Conservation (phyloP, 1,139 yeast species). For the Zygotorulaspora mrakii region DNA sequence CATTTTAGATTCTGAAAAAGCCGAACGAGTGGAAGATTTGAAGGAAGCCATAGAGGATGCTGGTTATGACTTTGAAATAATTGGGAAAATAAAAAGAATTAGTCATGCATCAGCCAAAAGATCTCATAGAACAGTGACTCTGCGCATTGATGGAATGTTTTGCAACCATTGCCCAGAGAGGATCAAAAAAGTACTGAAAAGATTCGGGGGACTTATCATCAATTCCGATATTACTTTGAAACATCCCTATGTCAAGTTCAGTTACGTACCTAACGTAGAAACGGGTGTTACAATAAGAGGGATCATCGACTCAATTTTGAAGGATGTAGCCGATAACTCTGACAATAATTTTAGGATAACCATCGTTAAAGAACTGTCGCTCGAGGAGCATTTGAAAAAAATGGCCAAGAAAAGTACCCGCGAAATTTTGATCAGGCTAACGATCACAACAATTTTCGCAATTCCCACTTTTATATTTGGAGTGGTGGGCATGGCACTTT, state of each 20-base stretch:
- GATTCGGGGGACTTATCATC: slow-evolving; percentile 54
- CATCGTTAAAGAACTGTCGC: slow-evolving; percentile 54
- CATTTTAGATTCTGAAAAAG: slow-evolving; percentile 40
- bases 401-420: slow-evolving; percentile 50
- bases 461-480: slow-evolving; percentile 71
- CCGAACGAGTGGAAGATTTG: slow-evolving; percentile 39
- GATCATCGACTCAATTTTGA: slow-evolving; percentile 37
- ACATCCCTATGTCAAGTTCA: slow-evolving; percentile 57
- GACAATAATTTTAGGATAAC: slow-evolving; percentile 44
- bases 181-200: slow-evolving; percentile 47
- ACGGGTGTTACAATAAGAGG: slow-evolving; percentile 48
- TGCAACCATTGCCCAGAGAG: slow-evolving; percentile 66
- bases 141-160: slow-evolving; percentile 64
- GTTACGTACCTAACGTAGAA: slow-evolving; percentile 49
- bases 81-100: slow-evolving; percentile 40
- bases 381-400: slow-evolving; percentile 60
- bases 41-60: slow-evolving; percentile 55
- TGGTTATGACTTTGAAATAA: slow-evolving; percentile 57
- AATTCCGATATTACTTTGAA: slow-evolving; percentile 53
- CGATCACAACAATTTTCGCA: slow-evolving; percentile 50
- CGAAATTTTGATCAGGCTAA: slow-evolving; percentile 47
- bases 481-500: slow-evolving; percentile 61
- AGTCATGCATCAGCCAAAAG: slow-evolving; percentile 47
- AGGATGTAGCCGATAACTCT: slow-evolving; percentile 47
- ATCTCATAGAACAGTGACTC: slow-evolving; percentile 52